Evolutionary conservation across 2,329 filamentous ascomycete species (phyloP), one percentile per base, ranked within the genome.

Genomic region (Alternaria solani): DNA sequence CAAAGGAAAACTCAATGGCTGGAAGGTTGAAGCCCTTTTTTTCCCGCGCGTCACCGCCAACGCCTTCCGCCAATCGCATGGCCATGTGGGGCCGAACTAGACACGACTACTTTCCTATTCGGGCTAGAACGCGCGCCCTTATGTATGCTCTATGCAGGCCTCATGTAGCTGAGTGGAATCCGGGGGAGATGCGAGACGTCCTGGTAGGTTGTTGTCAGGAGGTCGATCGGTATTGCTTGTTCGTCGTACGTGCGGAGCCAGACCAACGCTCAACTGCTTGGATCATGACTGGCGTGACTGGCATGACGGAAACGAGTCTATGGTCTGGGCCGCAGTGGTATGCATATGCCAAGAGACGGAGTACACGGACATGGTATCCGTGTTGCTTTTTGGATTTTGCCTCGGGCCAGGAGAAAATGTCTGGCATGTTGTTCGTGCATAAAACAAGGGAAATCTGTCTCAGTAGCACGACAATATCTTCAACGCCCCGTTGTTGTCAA

Each of bases 11-110:
- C 11, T 41, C 38, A 23, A 25, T 42, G 39, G 11, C 12, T 25
- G 39, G 6, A 25, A 20, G 11, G 7, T 18, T 28, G 28, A 57
- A 44, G 46, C 38, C 55, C 47, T 47, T 54, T 57, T 56, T 56
- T 57, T 57, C 38, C 38, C 28, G 26, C 55, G 55, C 54, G 46
- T 56, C 46, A 55, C 52, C 52, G 54, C 55, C 39, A 44, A 30
- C 32, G 55, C 28, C 20, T 12, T 20, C 20, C 18, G 7, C 46
- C 20, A 43, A 57, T 51, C 38, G 54, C 26, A 51, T 46, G 16
- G 11, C 23, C 28, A 44, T 49, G 42, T 49, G 39, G 8, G 47
- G 55, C 38, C 49, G 18, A 16, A 44, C 46, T 57, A 44, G 30
- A 30, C 38, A 28, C 23, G 16, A n/a, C 23, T 20, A 38, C 55